Conservation (phyloP, 306 rosid genomes). For the Canavalia ensiformis region DNA sequence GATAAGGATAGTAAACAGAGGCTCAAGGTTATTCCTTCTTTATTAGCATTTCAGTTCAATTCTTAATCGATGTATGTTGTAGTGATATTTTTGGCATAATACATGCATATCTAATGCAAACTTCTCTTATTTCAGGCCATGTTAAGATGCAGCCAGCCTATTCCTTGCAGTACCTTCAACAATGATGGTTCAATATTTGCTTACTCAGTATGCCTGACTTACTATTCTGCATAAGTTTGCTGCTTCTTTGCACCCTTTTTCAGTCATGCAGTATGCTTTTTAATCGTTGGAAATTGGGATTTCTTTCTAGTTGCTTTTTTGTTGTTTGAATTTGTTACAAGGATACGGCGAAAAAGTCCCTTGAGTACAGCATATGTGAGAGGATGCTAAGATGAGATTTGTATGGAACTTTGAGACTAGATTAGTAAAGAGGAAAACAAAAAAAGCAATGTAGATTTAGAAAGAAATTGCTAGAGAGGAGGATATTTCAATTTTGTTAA, state of each 20-base stretch:
- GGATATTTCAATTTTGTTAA: slow-evolving; percentile 35
- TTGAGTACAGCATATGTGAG: slow-evolving; percentile 16
- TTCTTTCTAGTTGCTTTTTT: slow-evolving; percentile 23
- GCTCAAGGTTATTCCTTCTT: slow-evolving; percentile 71
- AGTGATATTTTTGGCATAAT: slow-evolving; percentile 30
- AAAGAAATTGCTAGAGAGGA: slow-evolving; percentile 24
- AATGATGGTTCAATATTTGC: slow-evolving; percentile 92
- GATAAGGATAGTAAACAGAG: slow-evolving; percentile 98
- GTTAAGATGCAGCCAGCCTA: slow-evolving; percentile 88
- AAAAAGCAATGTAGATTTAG: background rate
- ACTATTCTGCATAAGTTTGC: slow-evolving; percentile 25
- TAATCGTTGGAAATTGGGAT: background rate
- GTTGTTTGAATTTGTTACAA: slow-evolving; percentile 7
- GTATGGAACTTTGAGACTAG: background rate
- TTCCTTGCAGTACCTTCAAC: slow-evolving; percentile 88
- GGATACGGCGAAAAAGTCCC: slow-evolving; percentile 20
- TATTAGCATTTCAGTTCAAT: slow-evolving; percentile 17
- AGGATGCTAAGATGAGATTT: slow-evolving; percentile 15
- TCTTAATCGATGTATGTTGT: slow-evolving; percentile 18
- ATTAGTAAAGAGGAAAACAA: slow-evolving; percentile 12
- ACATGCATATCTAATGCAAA: slow-evolving; percentile 40
- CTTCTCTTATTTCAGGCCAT: slow-evolving; percentile 71
- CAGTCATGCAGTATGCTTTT: background rate
- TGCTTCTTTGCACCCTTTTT: slow-evolving; percentile 7
- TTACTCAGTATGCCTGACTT: slow-evolving; percentile 67